Evolutionary conservation across 129 eudicot species (phyloP), one percentile per base, ranked within the genome.

Genomic region (Tagetes erecta): DNA sequence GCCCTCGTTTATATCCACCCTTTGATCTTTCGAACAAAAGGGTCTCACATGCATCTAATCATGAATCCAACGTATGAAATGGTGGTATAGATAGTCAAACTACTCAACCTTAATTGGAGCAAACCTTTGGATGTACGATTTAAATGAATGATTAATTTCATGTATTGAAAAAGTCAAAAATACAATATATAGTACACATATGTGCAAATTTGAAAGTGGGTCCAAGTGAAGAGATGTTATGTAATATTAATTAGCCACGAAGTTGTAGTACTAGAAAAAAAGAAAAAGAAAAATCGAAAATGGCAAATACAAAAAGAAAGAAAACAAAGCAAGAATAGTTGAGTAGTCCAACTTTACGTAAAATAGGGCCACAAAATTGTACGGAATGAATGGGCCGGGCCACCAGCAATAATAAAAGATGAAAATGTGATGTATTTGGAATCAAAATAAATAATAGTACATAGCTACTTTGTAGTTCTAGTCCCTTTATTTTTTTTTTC

Each of bases 341-440:
- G 77, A 78, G 77, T 78, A 78, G 77, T 78, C 70, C 41, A 42
- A 49, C 76, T 78, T 78, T 78, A 78, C 82, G 67, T 63, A 71
- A 71, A 71, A 71, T 3, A 47, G 82, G 82, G 66, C 82, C 82
- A 79, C 65, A 59, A 33, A 52, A 71, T 5, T 79, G 82, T 79
- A 79, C 82, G 78, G 73, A 71, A 39, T 63, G 66, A 65, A 40
- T 59, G 2, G 49, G 10, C 34, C 9, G 76, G 83, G 80, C 84
- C 84, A 80, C 80, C 84, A 68, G 65, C 76, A 80, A 67, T 80
- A 68, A 72, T 56, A 56, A 80, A 74, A 74, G 78, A 71, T 56
- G 70, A 53, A 74, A 73, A 80, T 80, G 83, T 80, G 80, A 80
- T 80, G 84, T 80, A 80, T 67, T 74, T 80, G 83, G 80, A 80